Evolutionary conservation across 2,329 filamentous ascomycete genomes (phyloP).

Genomic region (Xylariaceae sp.): DNA sequence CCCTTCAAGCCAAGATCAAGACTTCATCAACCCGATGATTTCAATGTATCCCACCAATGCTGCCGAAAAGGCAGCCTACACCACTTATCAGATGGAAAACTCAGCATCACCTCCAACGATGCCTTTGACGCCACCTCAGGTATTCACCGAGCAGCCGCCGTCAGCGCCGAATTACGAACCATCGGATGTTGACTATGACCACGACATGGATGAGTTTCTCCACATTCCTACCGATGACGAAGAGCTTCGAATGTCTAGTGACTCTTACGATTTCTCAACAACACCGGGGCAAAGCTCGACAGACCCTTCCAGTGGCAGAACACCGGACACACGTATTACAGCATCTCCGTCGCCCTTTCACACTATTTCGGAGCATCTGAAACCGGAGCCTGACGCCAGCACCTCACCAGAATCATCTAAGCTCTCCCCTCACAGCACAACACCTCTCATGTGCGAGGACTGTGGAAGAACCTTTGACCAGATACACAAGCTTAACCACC

Average conservation of each 20-base stretch:
- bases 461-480: slow-evolving; percentile 49
- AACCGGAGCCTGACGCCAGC: slow-evolving; percentile 21
- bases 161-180: slow-evolving; percentile 14
- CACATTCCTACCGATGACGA: slow-evolving; percentile 26
- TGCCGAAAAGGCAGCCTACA: slow-evolving; percentile 28
- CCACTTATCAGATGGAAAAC: slow-evolving; percentile 28
- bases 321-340: slow-evolving; percentile 28
- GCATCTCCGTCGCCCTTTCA: slow-evolving; percentile 27
- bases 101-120: slow-evolving; percentile 26
- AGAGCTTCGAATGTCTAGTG: slow-evolving; percentile 21
- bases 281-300: slow-evolving; percentile 25
- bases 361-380: slow-evolving; percentile 14
- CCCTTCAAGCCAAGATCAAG: slow-evolving; percentile 21
- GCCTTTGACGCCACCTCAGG: slow-evolving; percentile 19
- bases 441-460: slow-evolving; percentile 32
- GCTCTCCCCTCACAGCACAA: slow-evolving; percentile 16
- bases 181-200: slow-evolving; percentile 7
- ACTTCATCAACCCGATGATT: slow-evolving; percentile 29
- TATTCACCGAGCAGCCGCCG: slow-evolving; percentile 15
- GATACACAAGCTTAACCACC: slow-evolving; percentile 58
- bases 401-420: slow-evolving; percentile 23
- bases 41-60: slow-evolving; percentile 29
- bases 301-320: slow-evolving; percentile 26
- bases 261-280: slow-evolving; percentile 25
- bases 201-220: slow-evolving; percentile 21